Percentiles rank a stretch among this genome's conserved stretches.
phyloP scores from a whole-genome alignment of 1,284 basidiomycete genomes.

The Moniliella sp. region DNA sequence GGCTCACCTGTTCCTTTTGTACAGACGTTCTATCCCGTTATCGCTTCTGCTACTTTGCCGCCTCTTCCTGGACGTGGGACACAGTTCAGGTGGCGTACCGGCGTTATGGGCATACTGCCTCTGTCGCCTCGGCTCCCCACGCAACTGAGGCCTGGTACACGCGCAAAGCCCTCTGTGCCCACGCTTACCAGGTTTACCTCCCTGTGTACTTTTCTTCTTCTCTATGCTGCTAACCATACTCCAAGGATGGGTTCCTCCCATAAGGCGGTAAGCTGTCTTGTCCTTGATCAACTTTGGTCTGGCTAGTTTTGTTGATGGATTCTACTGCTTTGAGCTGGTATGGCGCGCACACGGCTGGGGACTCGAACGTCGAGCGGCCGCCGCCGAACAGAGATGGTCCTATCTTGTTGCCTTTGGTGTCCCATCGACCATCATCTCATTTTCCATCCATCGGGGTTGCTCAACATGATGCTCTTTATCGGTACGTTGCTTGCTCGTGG shows the following conservation, averaged over 20 bases:
- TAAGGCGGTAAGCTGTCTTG: conserved; percentile 13
- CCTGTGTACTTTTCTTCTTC: conserved; percentile 9
- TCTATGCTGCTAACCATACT: conserved; percentile 21
- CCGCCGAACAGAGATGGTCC: conserved; percentile 27
- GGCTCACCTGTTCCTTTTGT: conserved; percentile 5
- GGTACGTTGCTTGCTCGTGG: conserved; percentile 2
- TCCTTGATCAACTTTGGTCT: conserved; percentile 10
- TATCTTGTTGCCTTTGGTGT: conserved; percentile 30
- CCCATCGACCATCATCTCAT: conserved; percentile 25
- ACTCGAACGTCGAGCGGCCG: conserved; percentile 20
- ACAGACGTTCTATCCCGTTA: conserved; percentile 29
- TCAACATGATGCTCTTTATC: conserved; percentile 32
- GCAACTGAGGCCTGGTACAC: not conserved
- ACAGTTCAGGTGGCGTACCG: conserved; percentile 23
- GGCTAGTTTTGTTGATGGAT: conserved; percentile 21
- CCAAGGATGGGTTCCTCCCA: conserved; percentile 12
- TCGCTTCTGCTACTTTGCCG: conserved; percentile 25
- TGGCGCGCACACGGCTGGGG: conserved; percentile 25
- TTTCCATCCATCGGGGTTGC: conserved; percentile 28
- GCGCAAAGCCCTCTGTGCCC: not conserved
- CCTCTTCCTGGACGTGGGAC: conserved; percentile 25
- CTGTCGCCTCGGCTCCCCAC: not conserved
- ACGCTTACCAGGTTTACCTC: not conserved
- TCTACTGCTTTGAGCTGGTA: conserved; percentile 31
- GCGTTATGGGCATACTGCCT: not conserved